These are phyloP conservation scores for Staphylotrichum tortipilum DNA, from an alignment of 495 filamentous ascomycete genomes.

Conservation along the genomic window DNA sequence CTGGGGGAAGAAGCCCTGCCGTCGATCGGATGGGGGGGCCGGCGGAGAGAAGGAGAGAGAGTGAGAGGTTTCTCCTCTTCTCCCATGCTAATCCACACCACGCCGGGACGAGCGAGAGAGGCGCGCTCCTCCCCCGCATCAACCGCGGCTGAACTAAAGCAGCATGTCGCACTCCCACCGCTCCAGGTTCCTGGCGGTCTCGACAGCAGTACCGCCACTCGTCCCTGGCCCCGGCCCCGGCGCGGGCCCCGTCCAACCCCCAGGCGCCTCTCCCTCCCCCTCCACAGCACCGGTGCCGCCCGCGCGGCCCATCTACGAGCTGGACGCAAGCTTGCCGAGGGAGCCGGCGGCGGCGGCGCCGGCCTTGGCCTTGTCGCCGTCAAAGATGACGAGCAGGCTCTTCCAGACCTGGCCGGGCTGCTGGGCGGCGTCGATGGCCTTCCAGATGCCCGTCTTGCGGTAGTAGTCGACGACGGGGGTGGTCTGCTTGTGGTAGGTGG, in stretches of 20 bases:
- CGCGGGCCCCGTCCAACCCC: background rate
- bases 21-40: slow-evolving; percentile 3
- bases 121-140: background rate
- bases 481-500: slow-evolving; percentile 92
- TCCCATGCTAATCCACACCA: too few relatives aligned
- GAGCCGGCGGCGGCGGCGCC: slow-evolving; percentile 32
- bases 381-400: slow-evolving; percentile 76
- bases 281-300: too few relatives aligned
- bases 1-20: too few relatives aligned
- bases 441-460: slow-evolving; percentile 94
- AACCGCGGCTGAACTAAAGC: slow-evolving; percentile 16
- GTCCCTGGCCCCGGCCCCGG: background rate
- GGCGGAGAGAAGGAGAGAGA: too few relatives aligned
- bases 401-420: slow-evolving; percentile 94
- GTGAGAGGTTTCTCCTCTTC: too few relatives aligned
- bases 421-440: slow-evolving; percentile 91
- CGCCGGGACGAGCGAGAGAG: too few relatives aligned
- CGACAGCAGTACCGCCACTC: too few relatives aligned
- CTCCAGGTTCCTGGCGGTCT: background rate
- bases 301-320: slow-evolving; percentile 22
- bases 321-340: slow-evolving; percentile 40
- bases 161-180: slow-evolving; percentile 13
- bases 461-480: slow-evolving; percentile 89
- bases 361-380: slow-evolving; percentile 46
- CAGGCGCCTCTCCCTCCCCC: too few relatives aligned